These are phyloP conservation scores for Sanguinoderma infundibulare DNA, from an alignment of 1,284 basidiomycete species.

Conservation along the genomic window DNA sequence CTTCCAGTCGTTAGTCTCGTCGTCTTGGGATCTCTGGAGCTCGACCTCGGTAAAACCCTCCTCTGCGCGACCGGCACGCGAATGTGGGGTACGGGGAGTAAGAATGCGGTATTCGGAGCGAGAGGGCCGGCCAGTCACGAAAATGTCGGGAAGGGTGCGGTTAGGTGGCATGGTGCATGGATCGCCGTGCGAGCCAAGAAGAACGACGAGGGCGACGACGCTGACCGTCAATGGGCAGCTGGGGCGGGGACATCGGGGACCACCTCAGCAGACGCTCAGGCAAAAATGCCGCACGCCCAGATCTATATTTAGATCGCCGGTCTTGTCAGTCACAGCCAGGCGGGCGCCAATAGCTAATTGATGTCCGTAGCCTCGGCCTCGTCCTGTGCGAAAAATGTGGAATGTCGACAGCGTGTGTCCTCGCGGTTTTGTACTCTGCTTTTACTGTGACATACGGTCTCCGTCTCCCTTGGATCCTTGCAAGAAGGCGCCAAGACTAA, in stretches of 20 bases:
- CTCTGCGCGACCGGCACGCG: slow-evolving; percentile 60
- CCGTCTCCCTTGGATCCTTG: too few relatives aligned
- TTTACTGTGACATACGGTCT: too few relatives aligned
- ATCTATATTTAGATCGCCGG: slow-evolving; percentile 44
- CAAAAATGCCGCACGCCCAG: slow-evolving; percentile 34
- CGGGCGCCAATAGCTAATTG: slow-evolving; percentile 48
- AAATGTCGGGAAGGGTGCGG: slow-evolving; percentile 22
- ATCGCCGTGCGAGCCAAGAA: not conserved
- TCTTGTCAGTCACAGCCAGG: slow-evolving; percentile 42
- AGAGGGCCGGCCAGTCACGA: slow-evolving; percentile 38
- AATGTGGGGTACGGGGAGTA: slow-evolving; percentile 68
- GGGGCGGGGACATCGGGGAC: not conserved
- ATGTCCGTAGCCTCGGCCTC: too few relatives aligned
- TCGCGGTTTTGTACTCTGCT: too few relatives aligned
- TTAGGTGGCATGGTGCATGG: not conserved
- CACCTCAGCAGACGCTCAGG: not conserved
- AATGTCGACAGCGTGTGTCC: slow-evolving; percentile 59
- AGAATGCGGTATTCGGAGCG: slow-evolving; percentile 45
- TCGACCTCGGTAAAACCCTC: slow-evolving; percentile 55
- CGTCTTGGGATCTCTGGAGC: slow-evolving; percentile 45
- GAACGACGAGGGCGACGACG: not conserved
- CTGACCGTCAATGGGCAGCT: not conserved
- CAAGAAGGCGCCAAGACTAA: too few relatives aligned
- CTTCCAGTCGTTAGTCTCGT: slow-evolving; percentile 43
- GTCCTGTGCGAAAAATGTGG: slow-evolving; percentile 48